Base-by-base conservation (phyloP, 768 basidiomycete genomes). In the Calocera viscosa region DNA sequence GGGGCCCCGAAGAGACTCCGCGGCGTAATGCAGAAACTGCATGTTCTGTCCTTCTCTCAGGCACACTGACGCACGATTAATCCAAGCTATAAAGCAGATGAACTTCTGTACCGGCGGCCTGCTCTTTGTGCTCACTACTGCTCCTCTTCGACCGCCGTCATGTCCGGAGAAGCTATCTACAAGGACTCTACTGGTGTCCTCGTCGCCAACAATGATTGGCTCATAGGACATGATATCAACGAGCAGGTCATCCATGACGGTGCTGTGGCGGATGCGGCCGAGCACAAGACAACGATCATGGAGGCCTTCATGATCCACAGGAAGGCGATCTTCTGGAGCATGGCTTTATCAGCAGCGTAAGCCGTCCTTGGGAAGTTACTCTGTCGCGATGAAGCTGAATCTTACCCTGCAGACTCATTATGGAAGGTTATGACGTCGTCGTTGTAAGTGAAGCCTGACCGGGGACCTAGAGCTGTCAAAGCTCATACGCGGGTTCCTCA, bases 261-360 rank as follows among this genome's bases (percentile, higher is more conserved):
- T 19, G 71, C 70, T 35, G 70, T 71, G 24, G 73, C 72, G 2
- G 74, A 74, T 66, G 70, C 67, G 2, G 69, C 65, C 26, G 76
- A 78, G 67, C 73, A 76, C 66, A 66, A 70, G 11, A 75, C 77
- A 73, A 71, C 73, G 49, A 64, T 78, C n/a, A 2, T 65, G 22
- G 67, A 77, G 63, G 77, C 76, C 24, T 63, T 78, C 49, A 49
- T 69, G 17, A 66, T 72, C 2, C 78, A 79, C 68, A 76, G 74
- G 16, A 75, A 75, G 65, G 77, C 77, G 16, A 71, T 76, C 35
- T 70, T 69, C 26, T 79, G 76, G 76, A 75, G 71, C 63, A 64
- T 73, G 28, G 64, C 74, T 24, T 68, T 75, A 68, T 68, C 33
- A 69, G 41, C 33, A 71, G 40, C 67, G 68, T 68, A 67, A 64